Evolutionary conservation across 495 filamentous ascomycete genomes (phyloP).

Genomic region (Trichocladium antarcticum): DNA sequence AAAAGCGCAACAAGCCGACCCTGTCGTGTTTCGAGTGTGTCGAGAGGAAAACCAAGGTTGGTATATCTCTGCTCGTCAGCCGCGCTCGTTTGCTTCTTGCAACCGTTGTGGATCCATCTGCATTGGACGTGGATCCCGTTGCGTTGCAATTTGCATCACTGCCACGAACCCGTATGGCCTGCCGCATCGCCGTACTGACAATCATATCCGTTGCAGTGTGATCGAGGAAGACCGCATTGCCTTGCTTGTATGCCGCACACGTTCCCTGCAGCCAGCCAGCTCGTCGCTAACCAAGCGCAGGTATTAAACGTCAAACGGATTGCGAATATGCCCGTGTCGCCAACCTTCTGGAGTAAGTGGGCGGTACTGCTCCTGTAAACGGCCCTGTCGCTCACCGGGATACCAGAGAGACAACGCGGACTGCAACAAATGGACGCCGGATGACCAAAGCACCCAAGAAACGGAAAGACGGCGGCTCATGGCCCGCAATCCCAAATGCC

Average conservation of each 20-base stretch:
- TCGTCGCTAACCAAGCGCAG: slow-evolving; percentile 19
- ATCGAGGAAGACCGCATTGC: slow-evolving; percentile 49
- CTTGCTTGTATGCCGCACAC: slow-evolving; percentile 45
- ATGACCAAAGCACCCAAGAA: slow-evolving; percentile 50
- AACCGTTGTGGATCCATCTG: no score
- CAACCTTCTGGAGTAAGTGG: slow-evolving; percentile 53
- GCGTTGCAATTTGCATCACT: no score
- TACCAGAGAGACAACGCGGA: slow-evolving; percentile 38
- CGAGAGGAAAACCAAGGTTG: slow-evolving; percentile 56
- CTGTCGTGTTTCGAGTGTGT: slow-evolving; percentile 63
- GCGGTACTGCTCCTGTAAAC: not conserved
- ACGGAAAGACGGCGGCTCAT: slow-evolving; percentile 29
- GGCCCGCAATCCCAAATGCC: slow-evolving; percentile 33
- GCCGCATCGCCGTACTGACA: not conserved
- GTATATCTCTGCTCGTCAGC: slow-evolving; percentile 21
- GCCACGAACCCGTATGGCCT: not conserved
- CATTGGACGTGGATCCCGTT: no score
- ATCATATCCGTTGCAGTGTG: slow-evolving; percentile 34
- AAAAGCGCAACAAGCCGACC: slow-evolving; percentile 67
- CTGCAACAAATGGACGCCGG: slow-evolving; percentile 40
- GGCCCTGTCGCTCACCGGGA: no score
- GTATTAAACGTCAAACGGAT: slow-evolving; percentile 56
- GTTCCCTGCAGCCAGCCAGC: not conserved
- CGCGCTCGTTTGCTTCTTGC: no score
- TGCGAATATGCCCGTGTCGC: slow-evolving; percentile 59